These are phyloP conservation scores for Ruellia speciosa DNA, from an alignment of 305 asterid genomes.

Conservation along the genomic window DNA sequence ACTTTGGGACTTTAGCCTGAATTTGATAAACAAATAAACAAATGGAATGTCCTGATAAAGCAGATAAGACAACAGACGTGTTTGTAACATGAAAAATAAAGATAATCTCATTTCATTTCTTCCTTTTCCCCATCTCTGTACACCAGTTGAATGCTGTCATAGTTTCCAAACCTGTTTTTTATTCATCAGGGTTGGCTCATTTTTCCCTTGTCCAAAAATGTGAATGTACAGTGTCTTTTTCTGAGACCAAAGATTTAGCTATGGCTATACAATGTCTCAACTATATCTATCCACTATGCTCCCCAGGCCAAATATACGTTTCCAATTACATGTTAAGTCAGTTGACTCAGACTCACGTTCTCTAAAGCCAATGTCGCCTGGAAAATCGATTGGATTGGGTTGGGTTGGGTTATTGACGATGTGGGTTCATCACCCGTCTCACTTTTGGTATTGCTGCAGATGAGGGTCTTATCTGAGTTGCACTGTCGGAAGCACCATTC, in stretches of 20 bases:
- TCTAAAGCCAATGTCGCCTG: constrained; percentile 28
- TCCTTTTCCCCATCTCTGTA: too few species aligned
- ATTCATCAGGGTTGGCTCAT: background rate
- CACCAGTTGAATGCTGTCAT: background rate
- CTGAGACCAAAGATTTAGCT: constrained; percentile 30
- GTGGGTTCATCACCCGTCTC: background rate
- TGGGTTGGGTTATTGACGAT: background rate
- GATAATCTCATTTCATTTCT: background rate
- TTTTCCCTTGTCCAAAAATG: background rate
- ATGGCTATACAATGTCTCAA: constrained; percentile 35
- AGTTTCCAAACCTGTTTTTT: background rate
- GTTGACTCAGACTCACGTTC: constrained; percentile 22
- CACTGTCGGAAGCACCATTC: constrained; percentile 24
- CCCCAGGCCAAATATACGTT: constrained; percentile 18
- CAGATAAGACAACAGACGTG: background rate
- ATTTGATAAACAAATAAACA: constrained; percentile 13
- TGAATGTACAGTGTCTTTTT: background rate
- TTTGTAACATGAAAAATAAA: background rate
- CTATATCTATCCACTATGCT: constrained; percentile 11
- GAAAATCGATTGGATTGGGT: background rate
- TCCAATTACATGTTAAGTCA: constrained; percentile 15
- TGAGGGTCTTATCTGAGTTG: background rate
- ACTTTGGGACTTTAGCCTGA: constrained; percentile 58
- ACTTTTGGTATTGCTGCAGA: background rate
- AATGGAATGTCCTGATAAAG: too few species aligned